Conservation (phyloP, 2,329 filamentous ascomycete species). For the Tolypocladium nubicola region DNA sequence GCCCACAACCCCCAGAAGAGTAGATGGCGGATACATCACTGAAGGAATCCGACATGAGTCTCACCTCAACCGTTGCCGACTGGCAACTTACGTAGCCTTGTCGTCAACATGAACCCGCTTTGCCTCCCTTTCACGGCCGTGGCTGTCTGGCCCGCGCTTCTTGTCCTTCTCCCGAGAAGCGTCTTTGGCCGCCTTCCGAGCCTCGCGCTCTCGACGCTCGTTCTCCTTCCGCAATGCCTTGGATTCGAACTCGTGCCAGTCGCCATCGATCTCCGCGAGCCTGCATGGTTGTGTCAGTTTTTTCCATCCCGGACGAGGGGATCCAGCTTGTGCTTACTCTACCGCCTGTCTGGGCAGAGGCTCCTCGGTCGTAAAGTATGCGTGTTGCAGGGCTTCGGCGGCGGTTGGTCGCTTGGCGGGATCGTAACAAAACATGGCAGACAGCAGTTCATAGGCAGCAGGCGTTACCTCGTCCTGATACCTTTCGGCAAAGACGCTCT, state of each 20-base stretch:
- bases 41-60: neutral
- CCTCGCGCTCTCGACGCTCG: conserved; percentile 52
- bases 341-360: conserved; percentile 66
- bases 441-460: conserved; percentile 72
- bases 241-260: conserved; percentile 98
- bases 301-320: neutral
- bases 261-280: conserved; percentile 71
- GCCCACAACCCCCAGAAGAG: neutral
- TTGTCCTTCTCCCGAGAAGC: conserved; percentile 23
- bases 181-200: conserved; percentile 33
- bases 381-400: conserved; percentile 71
- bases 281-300: conserved; percentile 29
- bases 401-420: conserved; percentile 75
- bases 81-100: conserved; percentile 2
- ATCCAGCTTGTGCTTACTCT: conserved; percentile 50
- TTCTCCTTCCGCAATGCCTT: conserved; percentile 90
- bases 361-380: conserved; percentile 79
- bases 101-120: conserved; percentile 23
- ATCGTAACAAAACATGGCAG: conserved; percentile 82
- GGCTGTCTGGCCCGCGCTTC: conserved; percentile 24
- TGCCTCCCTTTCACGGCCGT: conserved; percentile 18
- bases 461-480: conserved; percentile 70
- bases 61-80: neutral
- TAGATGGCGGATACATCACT: neutral
- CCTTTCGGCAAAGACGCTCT: conserved; percentile 69